Evolutionary conservation across 352 stramenopile species (phyloP), one percentile per base, ranked within the genome.

Genomic region (Phytophthora nicotianae): DNA sequence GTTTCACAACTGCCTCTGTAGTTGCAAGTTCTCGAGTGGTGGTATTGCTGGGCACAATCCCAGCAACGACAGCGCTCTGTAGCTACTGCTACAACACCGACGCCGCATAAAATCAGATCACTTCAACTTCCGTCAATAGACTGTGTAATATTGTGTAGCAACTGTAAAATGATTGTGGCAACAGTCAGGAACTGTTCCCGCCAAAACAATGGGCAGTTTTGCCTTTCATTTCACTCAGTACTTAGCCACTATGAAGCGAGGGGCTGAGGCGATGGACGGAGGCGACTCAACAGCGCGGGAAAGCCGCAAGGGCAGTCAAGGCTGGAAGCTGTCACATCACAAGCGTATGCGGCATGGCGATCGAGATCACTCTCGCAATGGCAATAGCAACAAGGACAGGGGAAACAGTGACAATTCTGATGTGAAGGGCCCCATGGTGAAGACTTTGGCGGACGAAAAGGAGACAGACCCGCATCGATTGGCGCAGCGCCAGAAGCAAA

Each of bases 401-500:
- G 16, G 43, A 8, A 5, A 2, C 5, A 52, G 8, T 17, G 46
- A 2, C 14, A 40, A 14, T 41, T n/a, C 23, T 48, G n/a, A 23
- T n/a, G n/a, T 47, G 5, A 65, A 62, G n/a, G 21, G 10, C 6
- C 8, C 54, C 3, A 61, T 51, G 11, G 78, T 91, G 40, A 73
- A 69, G 19, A 80, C 82, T 26, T 60, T 91, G 33, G 72, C 75
- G 17, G 73, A 80, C 16, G 70, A 89, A 58, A 84, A 81, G 20
- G 90, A 97, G 71, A 79, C 68, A 11, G 86, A 96, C 51, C 65
- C 80, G n/a, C 87, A 91, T 20, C 80, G 88, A 29, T 66, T 97
- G 20, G 77, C 83, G 19, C 89, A 97, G 74, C 85, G 90, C n/a
- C 89, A 97, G 65, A 97, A 97, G 76, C 90, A 97, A 65, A 95